Base-by-base conservation (phyloP, 2,329 filamentous ascomycete species). In the Colletotrichum sojae region DNA sequence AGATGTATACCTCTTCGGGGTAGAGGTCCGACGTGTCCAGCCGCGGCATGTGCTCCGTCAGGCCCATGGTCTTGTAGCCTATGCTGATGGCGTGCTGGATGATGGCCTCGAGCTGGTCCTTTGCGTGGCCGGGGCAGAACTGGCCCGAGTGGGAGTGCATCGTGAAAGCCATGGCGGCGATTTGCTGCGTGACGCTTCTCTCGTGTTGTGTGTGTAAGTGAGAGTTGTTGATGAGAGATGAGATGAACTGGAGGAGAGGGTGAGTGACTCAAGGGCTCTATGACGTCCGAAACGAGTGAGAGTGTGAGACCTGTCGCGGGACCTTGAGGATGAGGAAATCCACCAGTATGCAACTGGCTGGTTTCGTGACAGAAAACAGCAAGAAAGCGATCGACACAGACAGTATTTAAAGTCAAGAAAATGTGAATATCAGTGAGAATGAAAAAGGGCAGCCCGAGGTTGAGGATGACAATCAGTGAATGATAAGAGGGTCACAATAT, bases 71-170 rank as follows among this genome's bases (percentile, higher is more conserved):
- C 71, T 90, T 89, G 87, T 97, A 96, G 51, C 92, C 91, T 70
- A 92, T 86, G 55, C 86, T 81, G 73, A 98, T 94, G 72, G 95
- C 95, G 13, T 90, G 88, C 76, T 91, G 88, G 74, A 98, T 85
- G 56, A 98, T 89, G 73, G 94, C 91, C 79, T 98, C 95, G 10
- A 99, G 88, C 20, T 90, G 87, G 78, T 97, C 90, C 77, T 92
- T 90, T 58, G 96, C 96, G 83, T 99, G 96, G 74, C 92, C 90
- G 10, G 91, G 91, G 83, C 96, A 99, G 84, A 99, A 99, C 79
- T 99, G 94, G 72, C 96, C 96, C 45, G 96, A 98, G 83, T 99
- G 96, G 77, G 94, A 97, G 82, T 99, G 96, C 85, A 98, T 97
- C 5, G 96, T 97, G 83, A 97, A 97, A 2, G 95, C 95, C 96